Percentiles rank a stretch among this genome's conserved stretches.
phyloP scores from a whole-genome alignment of 805 yeast species.

The Ogataea glucozyma region DNA sequence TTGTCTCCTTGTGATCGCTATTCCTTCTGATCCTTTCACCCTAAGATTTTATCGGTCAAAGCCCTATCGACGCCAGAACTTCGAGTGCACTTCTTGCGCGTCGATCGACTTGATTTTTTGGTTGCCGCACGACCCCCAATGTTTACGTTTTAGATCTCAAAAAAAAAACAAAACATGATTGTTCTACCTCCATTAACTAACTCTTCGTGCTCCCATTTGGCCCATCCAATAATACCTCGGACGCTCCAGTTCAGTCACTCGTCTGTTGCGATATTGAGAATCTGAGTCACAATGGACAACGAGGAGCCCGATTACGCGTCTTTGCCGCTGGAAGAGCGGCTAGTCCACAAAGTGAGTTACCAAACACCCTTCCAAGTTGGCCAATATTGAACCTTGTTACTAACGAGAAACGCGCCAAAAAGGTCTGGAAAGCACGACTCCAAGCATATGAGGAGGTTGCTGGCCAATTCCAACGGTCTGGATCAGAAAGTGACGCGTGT shows the following conservation, averaged over 20 bases:
- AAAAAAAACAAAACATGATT: background rate
- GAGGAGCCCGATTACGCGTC: slow-evolving; percentile 62
- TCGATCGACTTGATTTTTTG: background rate
- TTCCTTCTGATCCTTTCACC: too few relatives aligned
- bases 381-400: background rate
- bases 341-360: slow-evolving; percentile 56
- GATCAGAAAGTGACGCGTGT: slow-evolving; percentile 55
- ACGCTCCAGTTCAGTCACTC: too few relatives aligned
- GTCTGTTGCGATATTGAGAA: too few relatives aligned
- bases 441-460: slow-evolving; percentile 74
- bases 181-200: background rate
- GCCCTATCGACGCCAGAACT: background rate
- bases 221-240: too few relatives aligned
- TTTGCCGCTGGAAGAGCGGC: slow-evolving; percentile 65
- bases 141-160: slow-evolving; percentile 4
- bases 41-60: background rate
- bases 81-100: background rate
- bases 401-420: background rate
- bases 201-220: too few relatives aligned
- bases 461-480: slow-evolving; percentile 51
- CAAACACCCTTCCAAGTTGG: background rate
- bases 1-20: too few relatives aligned
- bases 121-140: background rate
- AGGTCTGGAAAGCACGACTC: slow-evolving; percentile 81
- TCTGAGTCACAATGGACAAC: too few relatives aligned